A percentile compares a stretch with the other conserved stretches of the same genome.
These are phyloP conservation scores for Mycena latifolia DNA, from an alignment of 768 basidiomycete genomes.

Conservation along the genomic window DNA sequence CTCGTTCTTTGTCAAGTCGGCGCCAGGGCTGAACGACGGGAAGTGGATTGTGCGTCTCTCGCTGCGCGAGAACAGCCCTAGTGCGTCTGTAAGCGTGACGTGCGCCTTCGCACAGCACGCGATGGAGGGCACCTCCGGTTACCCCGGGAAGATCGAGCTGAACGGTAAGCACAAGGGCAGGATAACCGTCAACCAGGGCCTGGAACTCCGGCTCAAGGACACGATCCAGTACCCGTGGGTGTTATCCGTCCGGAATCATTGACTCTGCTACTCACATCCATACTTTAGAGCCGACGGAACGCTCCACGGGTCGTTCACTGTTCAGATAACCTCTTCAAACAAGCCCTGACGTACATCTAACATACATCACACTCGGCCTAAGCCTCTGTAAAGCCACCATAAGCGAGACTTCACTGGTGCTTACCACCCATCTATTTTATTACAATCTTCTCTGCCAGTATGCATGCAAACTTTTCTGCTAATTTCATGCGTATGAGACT, in stretches of 20 bases:
- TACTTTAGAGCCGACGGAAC: constrained; percentile 21
- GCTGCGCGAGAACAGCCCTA: constrained; percentile 23
- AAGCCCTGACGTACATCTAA: too few relatives aligned
- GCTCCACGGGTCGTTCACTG: constrained; percentile 28
- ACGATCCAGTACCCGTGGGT: constrained; percentile 34
- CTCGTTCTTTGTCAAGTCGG: constrained; percentile 41
- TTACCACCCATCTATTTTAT: too few relatives aligned
- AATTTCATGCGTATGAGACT: too few relatives aligned
- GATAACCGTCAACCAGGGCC: neutral
- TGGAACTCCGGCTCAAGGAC: constrained; percentile 27
- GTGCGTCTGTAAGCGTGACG: neutral
- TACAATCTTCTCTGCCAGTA: too few relatives aligned
- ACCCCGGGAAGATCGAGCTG: constrained; percentile 13
- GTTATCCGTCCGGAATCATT: too few relatives aligned
- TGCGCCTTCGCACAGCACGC: constrained; percentile 12
- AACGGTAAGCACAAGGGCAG: constrained; percentile 26
- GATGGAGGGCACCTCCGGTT: neutral
- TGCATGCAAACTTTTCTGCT: too few relatives aligned
- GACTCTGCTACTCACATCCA: constrained; percentile 9
- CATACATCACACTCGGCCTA: too few relatives aligned
- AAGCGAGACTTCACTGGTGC: too few relatives aligned
- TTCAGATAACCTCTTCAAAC: too few relatives aligned
- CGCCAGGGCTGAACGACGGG: constrained; percentile 3
- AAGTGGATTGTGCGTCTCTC: constrained; percentile 30
- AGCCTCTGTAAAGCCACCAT: too few relatives aligned